Percentiles rank a stretch among this genome's conserved stretches.
Conservation (phyloP, 139 green algal species). For the Micractinium conductrix region DNA sequence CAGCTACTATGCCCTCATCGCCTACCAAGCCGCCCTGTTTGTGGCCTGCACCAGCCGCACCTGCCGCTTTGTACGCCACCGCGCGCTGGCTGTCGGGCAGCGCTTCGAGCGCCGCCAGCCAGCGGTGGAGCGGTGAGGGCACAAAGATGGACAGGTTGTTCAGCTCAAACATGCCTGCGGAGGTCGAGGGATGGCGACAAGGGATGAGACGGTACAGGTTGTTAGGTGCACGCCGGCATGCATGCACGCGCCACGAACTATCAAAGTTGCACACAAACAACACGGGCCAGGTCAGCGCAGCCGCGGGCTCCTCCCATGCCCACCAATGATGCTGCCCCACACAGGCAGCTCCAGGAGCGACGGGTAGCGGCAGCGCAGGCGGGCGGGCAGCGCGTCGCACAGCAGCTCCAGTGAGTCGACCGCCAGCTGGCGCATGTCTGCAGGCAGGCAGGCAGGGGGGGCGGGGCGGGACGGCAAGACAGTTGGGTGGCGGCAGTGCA, state of each 20-base stretch:
- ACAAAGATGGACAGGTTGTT: constrained; percentile 90
- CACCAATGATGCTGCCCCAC: constrained; percentile 73
- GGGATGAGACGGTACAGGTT: too few species aligned
- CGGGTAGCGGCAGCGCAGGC: constrained; percentile 43
- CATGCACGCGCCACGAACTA: too few species aligned
- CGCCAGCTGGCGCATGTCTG: constrained; percentile 72
- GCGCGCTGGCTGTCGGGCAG: background rate
- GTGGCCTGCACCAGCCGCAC: constrained; percentile 35
- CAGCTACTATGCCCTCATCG: too few species aligned
- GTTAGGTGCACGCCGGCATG: too few species aligned
- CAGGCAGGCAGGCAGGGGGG: background rate
- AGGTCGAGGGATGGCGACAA: too few species aligned
- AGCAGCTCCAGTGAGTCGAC: constrained; percentile 81
- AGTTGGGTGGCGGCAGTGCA: background rate
- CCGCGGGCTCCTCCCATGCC: background rate
- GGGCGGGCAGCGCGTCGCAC: constrained; percentile 45
- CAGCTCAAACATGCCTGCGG: constrained; percentile 95
- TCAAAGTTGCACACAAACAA: too few species aligned
- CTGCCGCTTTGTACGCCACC: constrained; percentile 8
- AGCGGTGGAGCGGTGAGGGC: constrained; percentile 26
- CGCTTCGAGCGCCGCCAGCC: constrained; percentile 7
- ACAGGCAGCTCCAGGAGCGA: constrained; percentile 75
- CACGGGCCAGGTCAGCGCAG: background rate
- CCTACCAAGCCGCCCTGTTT: too few species aligned
- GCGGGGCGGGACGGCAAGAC: background rate